These are phyloP conservation scores for Pythium insidiosum DNA, from an alignment of 352 stramenopile species.

Conservation along the genomic window DNA sequence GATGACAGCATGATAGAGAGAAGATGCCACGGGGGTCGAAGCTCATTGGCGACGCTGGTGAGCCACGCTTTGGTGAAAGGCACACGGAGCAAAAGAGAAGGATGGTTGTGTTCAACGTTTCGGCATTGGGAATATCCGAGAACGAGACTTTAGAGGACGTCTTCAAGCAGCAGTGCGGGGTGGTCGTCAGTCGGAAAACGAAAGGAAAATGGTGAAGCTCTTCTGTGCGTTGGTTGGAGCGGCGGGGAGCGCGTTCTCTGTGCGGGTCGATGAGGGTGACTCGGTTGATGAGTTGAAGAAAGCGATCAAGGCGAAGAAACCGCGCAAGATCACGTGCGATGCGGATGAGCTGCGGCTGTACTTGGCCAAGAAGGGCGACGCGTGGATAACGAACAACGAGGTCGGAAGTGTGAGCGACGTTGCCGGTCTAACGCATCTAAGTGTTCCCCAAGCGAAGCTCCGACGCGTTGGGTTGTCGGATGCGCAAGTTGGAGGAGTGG, in stretches of 20 bases:
- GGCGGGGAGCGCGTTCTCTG: constrained; percentile 5
- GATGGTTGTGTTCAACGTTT: too few species aligned
- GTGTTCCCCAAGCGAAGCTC: not conserved
- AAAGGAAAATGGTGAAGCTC: constrained; percentile 2
- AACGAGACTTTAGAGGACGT: too few species aligned
- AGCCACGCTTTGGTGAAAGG: too few species aligned
- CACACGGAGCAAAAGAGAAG: too few species aligned
- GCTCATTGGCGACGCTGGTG: too few species aligned
- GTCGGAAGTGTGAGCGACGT: not conserved
- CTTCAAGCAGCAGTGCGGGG: too few species aligned
- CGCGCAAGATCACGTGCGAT: not conserved
- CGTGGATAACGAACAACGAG: constrained; percentile 1
- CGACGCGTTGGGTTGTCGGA: not conserved
- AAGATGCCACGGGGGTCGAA: too few species aligned
- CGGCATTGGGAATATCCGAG: too few species aligned
- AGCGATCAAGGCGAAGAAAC: constrained; percentile 3
- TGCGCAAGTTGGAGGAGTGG: not conserved
- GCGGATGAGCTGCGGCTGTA: constrained; percentile 4
- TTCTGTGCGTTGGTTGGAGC: constrained; percentile 2
- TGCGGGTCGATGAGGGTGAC: constrained; percentile 3
- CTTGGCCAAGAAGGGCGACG: constrained; percentile 7
- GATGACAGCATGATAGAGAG: too few species aligned
- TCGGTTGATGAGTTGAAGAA: constrained; percentile 5
- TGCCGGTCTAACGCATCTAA: not conserved
- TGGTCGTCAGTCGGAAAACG: not conserved